Evolutionary conservation across 176 grass and related monocot genomes (phyloP), one percentile per base, ranked within the genome.

Genomic region (Themeda triandra): DNA sequence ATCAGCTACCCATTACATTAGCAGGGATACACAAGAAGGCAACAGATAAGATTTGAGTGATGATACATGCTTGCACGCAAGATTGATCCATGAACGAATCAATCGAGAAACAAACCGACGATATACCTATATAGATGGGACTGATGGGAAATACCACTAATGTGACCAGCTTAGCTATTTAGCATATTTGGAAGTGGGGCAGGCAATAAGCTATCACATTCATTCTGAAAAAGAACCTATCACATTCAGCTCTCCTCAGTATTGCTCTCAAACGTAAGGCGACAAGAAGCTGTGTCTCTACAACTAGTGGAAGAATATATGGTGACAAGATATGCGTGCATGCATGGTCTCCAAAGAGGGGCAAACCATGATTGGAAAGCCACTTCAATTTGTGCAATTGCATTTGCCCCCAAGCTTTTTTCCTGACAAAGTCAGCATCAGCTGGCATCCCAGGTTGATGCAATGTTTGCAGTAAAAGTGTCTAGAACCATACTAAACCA

Each of bases 341-440:
- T 53, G 54, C 41, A 62, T 81, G 54, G 88, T 90, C 66, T 73
- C 88, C 49, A 82, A 82, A 83, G 44, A 83, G 53, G 28, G 56
- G 79, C 56, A 78, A 3, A 82, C 71, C 83, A 77, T 85, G 82
- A 40, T 82, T 78, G 23, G 10, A 33, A 73, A 12, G 66, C 33
- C 73, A 65, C 54, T 67, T 76, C 19, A 56, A 11, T 56, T n/a
- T 78, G 9, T 1, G 56, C 78, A 72, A 42, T 29, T 46, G 54
- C 32, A 72, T 82, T 56, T 90, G 78, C 71, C 65, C 58, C 23
- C 41, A 72, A 70, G 23, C 46, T 56, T 45, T 70, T 82, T 75
- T 71, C 32, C 59, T 73, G 27, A 24, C 53, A 67, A 76, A 30
- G 53, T 85, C 78, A 40, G 4, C 48, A 63, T 46, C 64, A 49